Conservation (phyloP, 2,329 filamentous ascomycete species). For the Podosphaera aphanis region DNA sequence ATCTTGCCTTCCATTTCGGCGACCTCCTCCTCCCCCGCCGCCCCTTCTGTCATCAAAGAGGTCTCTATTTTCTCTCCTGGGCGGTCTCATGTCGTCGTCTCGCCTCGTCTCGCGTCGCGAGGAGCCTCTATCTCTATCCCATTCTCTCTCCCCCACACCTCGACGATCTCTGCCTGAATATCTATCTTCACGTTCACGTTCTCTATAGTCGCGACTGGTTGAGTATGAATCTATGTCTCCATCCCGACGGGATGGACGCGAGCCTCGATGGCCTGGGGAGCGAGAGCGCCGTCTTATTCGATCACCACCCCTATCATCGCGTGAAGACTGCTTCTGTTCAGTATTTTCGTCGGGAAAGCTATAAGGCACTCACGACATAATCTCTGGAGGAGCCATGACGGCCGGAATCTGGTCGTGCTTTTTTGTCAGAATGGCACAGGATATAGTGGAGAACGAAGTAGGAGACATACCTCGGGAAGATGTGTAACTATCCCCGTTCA, state of each 20-base stretch:
- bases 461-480: slow-evolving; percentile 42
- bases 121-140: slow-evolving; percentile 46
- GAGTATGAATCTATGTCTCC: slow-evolving; percentile 70
- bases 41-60: slow-evolving; percentile 37
- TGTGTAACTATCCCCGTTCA: slow-evolving; percentile 73
- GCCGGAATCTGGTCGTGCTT: slow-evolving; percentile 22
- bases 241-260: slow-evolving; percentile 44
- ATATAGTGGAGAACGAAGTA: slow-evolving; percentile 12
- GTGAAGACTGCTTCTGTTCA: slow-evolving; percentile 15
- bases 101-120: slow-evolving; percentile 37
- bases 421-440: slow-evolving; percentile 15
- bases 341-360: slow-evolving; percentile 1
- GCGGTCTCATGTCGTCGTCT: slow-evolving; percentile 37
- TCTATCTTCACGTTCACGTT: slow-evolving; percentile 79
- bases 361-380: slow-evolving; percentile 23
- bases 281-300: slow-evolving; percentile 55
- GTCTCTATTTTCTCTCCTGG: slow-evolving; percentile 31
- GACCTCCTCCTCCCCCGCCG: slow-evolving; percentile 25
- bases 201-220: slow-evolving; percentile 75
- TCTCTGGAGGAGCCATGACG: slow-evolving; percentile 25
- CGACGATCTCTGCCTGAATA: slow-evolving; percentile 48
- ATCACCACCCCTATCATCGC: slow-evolving; percentile 20
- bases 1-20: slow-evolving; percentile 19
- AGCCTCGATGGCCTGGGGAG: slow-evolving; percentile 54
- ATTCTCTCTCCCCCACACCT: slow-evolving; percentile 45